These are phyloP conservation scores for Claviceps maximensis DNA, from an alignment of 2,329 filamentous ascomycete species.

Conservation along the genomic window DNA sequence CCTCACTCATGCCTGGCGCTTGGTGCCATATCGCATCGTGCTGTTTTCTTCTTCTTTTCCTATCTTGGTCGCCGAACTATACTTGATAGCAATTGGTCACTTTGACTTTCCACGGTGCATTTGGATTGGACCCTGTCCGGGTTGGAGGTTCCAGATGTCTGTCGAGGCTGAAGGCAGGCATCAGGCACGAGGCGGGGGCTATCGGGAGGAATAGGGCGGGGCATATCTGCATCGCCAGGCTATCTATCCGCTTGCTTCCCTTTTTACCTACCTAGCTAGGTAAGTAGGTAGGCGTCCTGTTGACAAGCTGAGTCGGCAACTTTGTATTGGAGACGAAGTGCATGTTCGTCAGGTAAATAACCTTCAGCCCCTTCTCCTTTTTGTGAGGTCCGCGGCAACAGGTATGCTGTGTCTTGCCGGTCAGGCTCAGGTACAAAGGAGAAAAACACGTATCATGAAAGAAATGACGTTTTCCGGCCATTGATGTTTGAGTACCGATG, in stretches of 20 bases:
- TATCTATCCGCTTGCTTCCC: neutral
- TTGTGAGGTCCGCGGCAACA: neutral
- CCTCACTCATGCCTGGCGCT: neutral
- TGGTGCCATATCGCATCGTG: no score
- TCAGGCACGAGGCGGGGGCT: neutral
- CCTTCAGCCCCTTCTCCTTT: neutral
- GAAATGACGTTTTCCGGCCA: no score
- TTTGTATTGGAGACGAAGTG: no score
- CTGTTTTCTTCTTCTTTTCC: neutral
- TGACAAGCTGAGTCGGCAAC: no score
- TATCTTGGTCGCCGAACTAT: neutral
- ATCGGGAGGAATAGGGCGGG: neutral
- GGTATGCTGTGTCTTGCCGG: no score
- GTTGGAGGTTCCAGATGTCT: neutral
- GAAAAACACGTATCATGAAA: no score
- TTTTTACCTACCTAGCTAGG: no score
- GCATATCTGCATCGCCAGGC: conserved; percentile 1
- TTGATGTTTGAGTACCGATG: no score
- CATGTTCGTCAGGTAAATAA: no score
- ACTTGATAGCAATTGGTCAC: neutral
- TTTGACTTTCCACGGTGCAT: neutral
- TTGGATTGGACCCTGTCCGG: neutral
- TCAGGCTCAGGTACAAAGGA: no score
- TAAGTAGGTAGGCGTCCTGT: no score
- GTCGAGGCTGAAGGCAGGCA: conserved; percentile 1